Evolutionary conservation across 176 grass and related monocot genomes (phyloP), one percentile per base, ranked within the genome.

Genomic region (Pontederia crassipes): DNA sequence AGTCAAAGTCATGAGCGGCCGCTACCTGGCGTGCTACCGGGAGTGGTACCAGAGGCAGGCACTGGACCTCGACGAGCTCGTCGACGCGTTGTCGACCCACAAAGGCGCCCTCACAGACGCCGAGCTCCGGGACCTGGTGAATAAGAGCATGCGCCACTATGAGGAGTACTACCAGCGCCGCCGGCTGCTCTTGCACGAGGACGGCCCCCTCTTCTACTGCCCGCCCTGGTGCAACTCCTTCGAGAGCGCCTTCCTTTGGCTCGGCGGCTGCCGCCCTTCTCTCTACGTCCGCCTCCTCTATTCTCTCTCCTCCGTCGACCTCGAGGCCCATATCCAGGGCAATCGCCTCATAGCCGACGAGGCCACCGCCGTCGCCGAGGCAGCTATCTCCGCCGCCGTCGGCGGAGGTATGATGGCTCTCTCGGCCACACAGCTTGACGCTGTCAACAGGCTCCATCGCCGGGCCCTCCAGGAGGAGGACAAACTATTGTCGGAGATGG

Each of bases 181-280:
- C 49, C 72, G 80, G 17, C 9, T 9, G 9, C 65, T 86, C 59
- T 58, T 62, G 17, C 67, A 5, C 0, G 65, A 74, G 51, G 86
- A 82, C 53, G 78, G 74, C 17, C 26, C 78, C 10, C 62, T 72
- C 68, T 75, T 87, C 75, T 59, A 82, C 77, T 55, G 62, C 47
- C 90, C 80, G 28, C 68, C 78, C 11, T 95, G 90, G 86, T 95
- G 86, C 75, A 79, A 80, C 53, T 58, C 80, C 45, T 95, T 90
- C 47, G 90, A 95, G 60, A 89, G 79, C 61, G 79, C 86, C 28
- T n/a, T 80, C 54, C 75, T 87, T 7, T 40, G 32, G 32, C 32
- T 40, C 0, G 32, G 6, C 6, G 32, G 32, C 32, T 40, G 6
- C 32, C 91, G 86, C 35, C 83, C 86, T 0, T 72, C 86, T 13